Conservation (phyloP, 2,329 filamentous ascomycete genomes). For the Neonectria punicea region DNA sequence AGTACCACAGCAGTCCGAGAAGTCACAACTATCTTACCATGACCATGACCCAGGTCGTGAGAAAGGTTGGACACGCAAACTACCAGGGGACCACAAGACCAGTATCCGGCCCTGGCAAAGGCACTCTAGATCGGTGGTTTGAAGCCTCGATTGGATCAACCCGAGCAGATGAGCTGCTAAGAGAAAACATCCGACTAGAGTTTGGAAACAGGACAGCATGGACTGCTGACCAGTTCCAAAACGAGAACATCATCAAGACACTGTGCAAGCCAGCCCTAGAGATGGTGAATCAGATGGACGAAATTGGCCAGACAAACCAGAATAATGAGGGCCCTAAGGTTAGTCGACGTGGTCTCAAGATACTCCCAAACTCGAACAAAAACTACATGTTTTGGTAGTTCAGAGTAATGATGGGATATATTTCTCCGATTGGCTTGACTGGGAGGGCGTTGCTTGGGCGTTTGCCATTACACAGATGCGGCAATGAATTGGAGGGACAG, state of each 20-base stretch:
- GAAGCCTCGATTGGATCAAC: constrained; percentile 44
- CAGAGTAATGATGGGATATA: background rate
- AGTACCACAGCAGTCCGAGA: constrained; percentile 29
- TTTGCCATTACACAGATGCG: background rate
- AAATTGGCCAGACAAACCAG: constrained; percentile 43
- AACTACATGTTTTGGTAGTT: constrained; percentile 35
- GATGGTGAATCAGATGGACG: constrained; percentile 48
- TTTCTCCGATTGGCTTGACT: background rate
- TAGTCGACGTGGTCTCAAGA: constrained; percentile 17
- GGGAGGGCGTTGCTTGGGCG: background rate
- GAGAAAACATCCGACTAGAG: constrained; percentile 41
- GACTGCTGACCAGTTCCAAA: constrained; percentile 36
- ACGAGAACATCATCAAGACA: constrained; percentile 36
- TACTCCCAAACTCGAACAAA: constrained; percentile 11
- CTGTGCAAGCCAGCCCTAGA: constrained; percentile 44
- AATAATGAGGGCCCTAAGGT: constrained; percentile 33
- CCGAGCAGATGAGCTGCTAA: constrained; percentile 29
- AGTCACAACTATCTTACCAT: constrained; percentile 37
- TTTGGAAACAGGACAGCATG: constrained; percentile 43
- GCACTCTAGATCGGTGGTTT: constrained; percentile 39
- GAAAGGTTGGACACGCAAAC: background rate
- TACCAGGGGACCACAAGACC: constrained; percentile 27
- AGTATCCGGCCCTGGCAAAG: constrained; percentile 12
- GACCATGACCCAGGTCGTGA: constrained; percentile 37
- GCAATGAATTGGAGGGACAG: background rate